Conservation (phyloP, 2,329 filamentous ascomycete species). For the Phaeoacremonium minimum region DNA sequence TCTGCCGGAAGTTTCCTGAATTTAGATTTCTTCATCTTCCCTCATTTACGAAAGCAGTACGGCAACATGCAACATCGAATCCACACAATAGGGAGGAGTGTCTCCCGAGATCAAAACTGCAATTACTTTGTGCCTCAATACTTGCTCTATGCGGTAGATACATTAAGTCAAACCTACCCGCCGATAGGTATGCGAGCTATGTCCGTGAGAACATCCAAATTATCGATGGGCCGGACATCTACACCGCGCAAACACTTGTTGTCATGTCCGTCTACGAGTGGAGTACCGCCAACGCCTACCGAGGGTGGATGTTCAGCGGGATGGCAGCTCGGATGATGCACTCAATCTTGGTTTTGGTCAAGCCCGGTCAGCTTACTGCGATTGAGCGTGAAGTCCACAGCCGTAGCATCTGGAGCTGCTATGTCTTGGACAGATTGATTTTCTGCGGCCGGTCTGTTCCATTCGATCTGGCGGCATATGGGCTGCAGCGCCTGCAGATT, state of each 20-base stretch:
- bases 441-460: conserved; percentile 31
- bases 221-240: conserved; percentile 18
- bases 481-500: conserved; percentile 1
- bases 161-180: no score
- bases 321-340: conserved; percentile 35
- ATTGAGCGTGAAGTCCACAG: conserved; percentile 23
- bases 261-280: conserved; percentile 35
- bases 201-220: no score
- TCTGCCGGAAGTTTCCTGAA: conserved; percentile 9
- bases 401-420: conserved; percentile 39
- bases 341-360: conserved; percentile 21
- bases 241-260: conserved; percentile 31
- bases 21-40: conserved; percentile 8
- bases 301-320: conserved; percentile 36
- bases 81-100: no score
- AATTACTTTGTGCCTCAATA: background rate
- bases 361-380: conserved; percentile 14
- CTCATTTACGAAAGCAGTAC: no score
- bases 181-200: no score
- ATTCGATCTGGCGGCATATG: conserved; percentile 15
- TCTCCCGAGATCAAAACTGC: conserved; percentile 1
- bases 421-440: conserved; percentile 39
- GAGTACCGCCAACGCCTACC: conserved; percentile 34
- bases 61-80: no score
- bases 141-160: background rate